Conservation (phyloP, 805 yeast genomes). For the Saturnispora mendoncae region DNA sequence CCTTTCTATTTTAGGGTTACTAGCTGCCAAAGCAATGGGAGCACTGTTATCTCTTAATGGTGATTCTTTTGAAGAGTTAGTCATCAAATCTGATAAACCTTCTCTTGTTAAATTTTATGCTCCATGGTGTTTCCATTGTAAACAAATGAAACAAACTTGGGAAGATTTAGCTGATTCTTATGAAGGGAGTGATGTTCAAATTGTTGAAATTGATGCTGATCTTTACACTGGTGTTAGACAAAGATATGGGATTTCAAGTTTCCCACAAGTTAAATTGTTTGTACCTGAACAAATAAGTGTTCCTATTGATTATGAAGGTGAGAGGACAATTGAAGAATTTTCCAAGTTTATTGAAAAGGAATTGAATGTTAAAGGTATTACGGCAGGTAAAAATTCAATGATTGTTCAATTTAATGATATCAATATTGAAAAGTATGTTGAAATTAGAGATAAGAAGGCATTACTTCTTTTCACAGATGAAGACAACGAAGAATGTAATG, state of each 20-base stretch:
- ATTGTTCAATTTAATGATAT: constrained; percentile 24
- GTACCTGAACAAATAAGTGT: constrained; percentile 37
- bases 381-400: constrained; percentile 16
- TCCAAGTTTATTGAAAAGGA: constrained; percentile 22
- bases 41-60: constrained; percentile 23
- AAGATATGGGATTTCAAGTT: constrained; percentile 48
- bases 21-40: background rate
- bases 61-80: constrained; percentile 46
- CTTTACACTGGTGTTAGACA: constrained; percentile 41
- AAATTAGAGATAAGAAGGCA: constrained; percentile 32
- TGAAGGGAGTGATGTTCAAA: constrained; percentile 19
- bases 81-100: constrained; percentile 54
- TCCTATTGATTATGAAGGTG: constrained; percentile 50
- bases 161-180: constrained; percentile 22
- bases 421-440: constrained; percentile 22
- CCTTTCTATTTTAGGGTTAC: background rate
- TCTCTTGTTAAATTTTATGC: constrained; percentile 71
- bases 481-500: constrained; percentile 45
- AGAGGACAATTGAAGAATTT: constrained; percentile 41
- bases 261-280: constrained; percentile 56
- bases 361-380: background rate
- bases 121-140: constrained; percentile 68
- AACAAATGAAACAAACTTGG: constrained; percentile 44
- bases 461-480: constrained; percentile 42
- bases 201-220: constrained; percentile 53